These are phyloP conservation scores for Amanita pallidorosea DNA, from an alignment of 768 basidiomycete genomes.

Conservation along the genomic window DNA sequence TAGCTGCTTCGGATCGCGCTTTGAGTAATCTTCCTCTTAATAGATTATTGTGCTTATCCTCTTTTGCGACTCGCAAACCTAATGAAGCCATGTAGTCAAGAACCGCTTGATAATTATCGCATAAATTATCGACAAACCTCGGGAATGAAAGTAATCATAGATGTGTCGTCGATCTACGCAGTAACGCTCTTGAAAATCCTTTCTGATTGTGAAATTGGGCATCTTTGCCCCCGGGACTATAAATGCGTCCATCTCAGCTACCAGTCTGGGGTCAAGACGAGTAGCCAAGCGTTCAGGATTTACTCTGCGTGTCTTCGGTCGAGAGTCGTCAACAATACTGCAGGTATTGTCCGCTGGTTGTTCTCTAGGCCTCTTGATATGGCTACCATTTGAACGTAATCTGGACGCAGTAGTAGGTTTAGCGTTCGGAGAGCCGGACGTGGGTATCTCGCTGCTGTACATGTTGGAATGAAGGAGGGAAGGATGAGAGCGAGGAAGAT, in stretches of 20 bases:
- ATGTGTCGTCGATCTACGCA: slow-evolving; percentile 63
- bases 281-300: slow-evolving; percentile 63
- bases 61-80: slow-evolving; percentile 54
- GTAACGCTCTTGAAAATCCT: slow-evolving; percentile 62
- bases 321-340: slow-evolving; percentile 23
- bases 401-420: neutral
- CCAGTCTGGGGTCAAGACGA: slow-evolving; percentile 54
- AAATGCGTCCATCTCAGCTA: slow-evolving; percentile 62
- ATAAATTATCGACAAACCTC: slow-evolving; percentile 19
- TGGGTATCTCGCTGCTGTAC: slow-evolving; percentile 6
- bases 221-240: slow-evolving; percentile 67
- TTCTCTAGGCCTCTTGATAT: slow-evolving; percentile 1
- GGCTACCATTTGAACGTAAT: neutral
- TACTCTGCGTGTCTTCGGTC: slow-evolving; percentile 40
- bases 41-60: slow-evolving; percentile 49
- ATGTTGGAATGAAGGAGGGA: slow-evolving; percentile 3
- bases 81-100: neutral
- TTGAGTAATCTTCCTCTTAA: slow-evolving; percentile 31
- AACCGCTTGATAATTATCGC: slow-evolving; percentile 6
- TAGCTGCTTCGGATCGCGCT: slow-evolving; percentile 12
- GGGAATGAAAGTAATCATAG: slow-evolving; percentile 71
- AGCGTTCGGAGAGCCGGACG: neutral
- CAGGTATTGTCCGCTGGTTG: slow-evolving; percentile 10
- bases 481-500: neutral
- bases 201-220: slow-evolving; percentile 62